Evolutionary conservation across 1,284 basidiomycete genomes (phyloP), one percentile per base, ranked within the genome.

Genomic region (Pterula multifida): DNA sequence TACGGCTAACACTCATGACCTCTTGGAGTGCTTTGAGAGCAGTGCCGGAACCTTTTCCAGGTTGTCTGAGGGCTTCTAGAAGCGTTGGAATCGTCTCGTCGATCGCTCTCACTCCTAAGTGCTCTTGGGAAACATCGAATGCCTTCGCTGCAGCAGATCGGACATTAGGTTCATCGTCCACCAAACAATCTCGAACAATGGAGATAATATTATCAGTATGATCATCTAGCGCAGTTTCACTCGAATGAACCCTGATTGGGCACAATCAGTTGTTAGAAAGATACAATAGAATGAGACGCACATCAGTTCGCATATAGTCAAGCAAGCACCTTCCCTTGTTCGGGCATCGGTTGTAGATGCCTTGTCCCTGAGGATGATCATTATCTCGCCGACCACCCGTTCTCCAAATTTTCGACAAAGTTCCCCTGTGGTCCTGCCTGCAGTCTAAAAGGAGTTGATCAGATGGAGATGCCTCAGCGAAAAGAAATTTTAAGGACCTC

Each of bases 391-490:
- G 49, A 98, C 64, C 53, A 97, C 85, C 54, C 86, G 85, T 63
- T 98, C 96, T 44, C 96, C 95, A 57, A 96, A 94, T 68, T 98
- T 98, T 66, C 88, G 85, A 63, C 91, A 96, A 1, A 98, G 67
- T 63, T 98, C 96, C 22, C 79, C 77, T 12, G 90, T 78, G 2
- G 91, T 95, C 42, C 90, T 76, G n/a, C 78, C 79, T 17, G 90
- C 89, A 28, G 85, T 94, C 89, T 90, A 52, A 9, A 46, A 26
- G 28, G 19, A 48, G 26, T 26, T 47, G 24, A 25, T 21, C 39
- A 45, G 17, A 32, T 32, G 15, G 45, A 42, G n/a, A n/a, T n/a
- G n/a, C n/a, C n/a, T n/a, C n/a, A n/a, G n/a, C n/a, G n/a, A 36
- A 28, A 32, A 32, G 19, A 22, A 15, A 9, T 9, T 35, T 2